A percentile compares a stretch with the other conserved stretches of the same genome.
Evolutionary conservation across 1,139 yeast genomes (phyloP).

Genomic region (Zygosaccharomyces pseudobailii): DNA sequence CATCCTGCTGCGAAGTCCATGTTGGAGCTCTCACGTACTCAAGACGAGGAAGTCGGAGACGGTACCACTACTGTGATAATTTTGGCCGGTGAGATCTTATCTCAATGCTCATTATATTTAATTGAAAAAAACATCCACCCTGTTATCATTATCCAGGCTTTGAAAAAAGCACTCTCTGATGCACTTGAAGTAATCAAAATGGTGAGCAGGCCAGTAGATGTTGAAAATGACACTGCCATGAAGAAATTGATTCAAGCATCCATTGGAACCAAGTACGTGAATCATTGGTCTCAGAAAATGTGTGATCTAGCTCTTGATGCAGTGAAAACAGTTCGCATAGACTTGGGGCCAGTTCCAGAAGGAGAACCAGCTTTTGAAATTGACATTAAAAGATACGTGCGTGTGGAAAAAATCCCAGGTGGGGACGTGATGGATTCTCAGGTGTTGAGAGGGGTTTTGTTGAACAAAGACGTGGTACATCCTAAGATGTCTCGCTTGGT

Average conservation of each 20-base stretch:
- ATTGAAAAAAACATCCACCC: constrained; percentile 94
- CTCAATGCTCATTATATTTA: constrained; percentile 89
- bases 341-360: constrained; percentile 59
- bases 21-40: constrained; percentile 96
- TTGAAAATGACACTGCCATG: constrained; percentile 82
- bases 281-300: constrained; percentile 90
- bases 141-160: constrained; percentile 89
- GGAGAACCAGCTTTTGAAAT: constrained; percentile 48
- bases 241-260: constrained; percentile 80
- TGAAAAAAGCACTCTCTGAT: constrained; percentile 85
- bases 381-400: constrained; percentile 87
- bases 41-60: constrained; percentile 98
- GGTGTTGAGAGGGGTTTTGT: constrained; percentile 85
- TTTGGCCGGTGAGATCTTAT: constrained; percentile 92
- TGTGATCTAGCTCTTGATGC: constrained; percentile 84
- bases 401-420: constrained; percentile 95
- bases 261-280: constrained; percentile 92
- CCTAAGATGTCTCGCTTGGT: constrained; percentile 93
- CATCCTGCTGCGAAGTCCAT: constrained; percentile 99
- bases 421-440: constrained; percentile 88
- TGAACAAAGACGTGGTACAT: constrained; percentile 96
- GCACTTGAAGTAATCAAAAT: constrained; percentile 84
- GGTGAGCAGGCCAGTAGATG: constrained; percentile 82
- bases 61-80: constrained; percentile 96
- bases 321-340: constrained; percentile 73